Evolutionary conservation across 2,329 filamentous ascomycete species (phyloP).

Genomic region (Blumeria graminis): DNA sequence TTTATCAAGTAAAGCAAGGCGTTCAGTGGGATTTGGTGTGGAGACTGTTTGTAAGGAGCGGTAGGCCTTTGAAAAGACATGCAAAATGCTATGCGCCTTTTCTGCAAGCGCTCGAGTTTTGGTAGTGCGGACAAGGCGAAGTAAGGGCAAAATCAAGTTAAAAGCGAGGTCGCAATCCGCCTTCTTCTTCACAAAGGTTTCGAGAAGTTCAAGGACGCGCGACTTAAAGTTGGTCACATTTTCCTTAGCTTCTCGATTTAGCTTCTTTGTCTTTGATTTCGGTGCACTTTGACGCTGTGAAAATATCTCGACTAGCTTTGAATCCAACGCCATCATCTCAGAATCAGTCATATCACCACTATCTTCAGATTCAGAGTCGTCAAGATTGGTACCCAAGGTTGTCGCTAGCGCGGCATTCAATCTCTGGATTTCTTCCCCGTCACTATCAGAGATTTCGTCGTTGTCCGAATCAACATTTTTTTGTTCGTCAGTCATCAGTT

Average conservation of each 20-base stretch:
- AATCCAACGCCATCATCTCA: constrained; percentile 78
- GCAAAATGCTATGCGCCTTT: constrained; percentile 48
- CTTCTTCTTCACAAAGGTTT: constrained; percentile 64
- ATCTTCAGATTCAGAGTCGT: constrained; percentile 31
- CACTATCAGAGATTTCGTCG: constrained; percentile 21
- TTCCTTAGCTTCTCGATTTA: constrained; percentile 69
- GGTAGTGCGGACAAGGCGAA: constrained; percentile 55
- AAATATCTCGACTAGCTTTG: constrained; percentile 66
- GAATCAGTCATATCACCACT: constrained; percentile 84
- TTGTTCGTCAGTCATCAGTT: constrained; percentile 10
- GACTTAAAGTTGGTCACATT: constrained; percentile 88
- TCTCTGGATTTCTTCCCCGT: constrained; percentile 21
- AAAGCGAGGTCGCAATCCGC: constrained; percentile 42
- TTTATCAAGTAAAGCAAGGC: constrained; percentile 28
- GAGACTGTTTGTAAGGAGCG: constrained; percentile 18
- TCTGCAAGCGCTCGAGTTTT: constrained; percentile 50
- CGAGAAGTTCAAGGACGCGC: constrained; percentile 67
- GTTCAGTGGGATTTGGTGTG: constrained; percentile 19
- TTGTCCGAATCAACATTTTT: constrained; percentile 18
- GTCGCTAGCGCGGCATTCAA: constrained; percentile 51
- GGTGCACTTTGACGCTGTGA: constrained; percentile 41
- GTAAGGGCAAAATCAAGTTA: constrained; percentile 47
- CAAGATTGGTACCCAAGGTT: constrained; percentile 50
- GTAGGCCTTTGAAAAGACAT: constrained; percentile 41
- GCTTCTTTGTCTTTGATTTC: constrained; percentile 62